Conservation (phyloP, 1,284 basidiomycete genomes). For the Coniophora puteana region DNA sequence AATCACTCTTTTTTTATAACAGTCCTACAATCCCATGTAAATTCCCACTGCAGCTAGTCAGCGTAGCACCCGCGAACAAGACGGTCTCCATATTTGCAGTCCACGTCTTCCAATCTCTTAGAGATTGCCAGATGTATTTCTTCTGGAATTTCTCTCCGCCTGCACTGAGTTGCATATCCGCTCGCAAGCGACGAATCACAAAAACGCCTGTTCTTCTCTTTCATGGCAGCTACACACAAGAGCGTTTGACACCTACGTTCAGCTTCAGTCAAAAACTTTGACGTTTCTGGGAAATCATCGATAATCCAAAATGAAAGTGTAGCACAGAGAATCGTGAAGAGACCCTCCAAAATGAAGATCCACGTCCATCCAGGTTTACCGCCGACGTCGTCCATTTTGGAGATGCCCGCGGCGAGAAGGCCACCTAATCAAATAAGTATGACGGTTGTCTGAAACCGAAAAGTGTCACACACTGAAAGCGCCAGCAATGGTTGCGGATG, state of each 20-base stretch:
- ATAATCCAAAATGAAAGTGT: slow-evolving; percentile 51
- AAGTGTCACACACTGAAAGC: slow-evolving; percentile 52
- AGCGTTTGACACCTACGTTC: slow-evolving; percentile 33
- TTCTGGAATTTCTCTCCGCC: slow-evolving; percentile 46
- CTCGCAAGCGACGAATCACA: slow-evolving; percentile 43
- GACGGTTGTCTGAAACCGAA: neutral
- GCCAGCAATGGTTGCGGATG: slow-evolving; percentile 64
- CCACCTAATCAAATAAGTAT: slow-evolving; percentile 37
- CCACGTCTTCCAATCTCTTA: slow-evolving; percentile 53
- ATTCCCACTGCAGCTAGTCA: slow-evolving; percentile 35
- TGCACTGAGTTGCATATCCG: slow-evolving; percentile 44
- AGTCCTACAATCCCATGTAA: slow-evolving; percentile 42
- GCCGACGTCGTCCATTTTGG: slow-evolving; percentile 65
- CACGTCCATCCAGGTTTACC: slow-evolving; percentile 47
- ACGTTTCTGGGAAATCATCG: slow-evolving; percentile 57
- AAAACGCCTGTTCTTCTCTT: slow-evolving; percentile 37
- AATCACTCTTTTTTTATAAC: slow-evolving; percentile 1
- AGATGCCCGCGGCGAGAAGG: slow-evolving; percentile 60
- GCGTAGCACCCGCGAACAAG: neutral
- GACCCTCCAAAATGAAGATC: slow-evolving; percentile 79
- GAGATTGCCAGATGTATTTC: slow-evolving; percentile 42
- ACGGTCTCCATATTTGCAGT: slow-evolving; percentile 33
- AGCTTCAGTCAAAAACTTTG: slow-evolving; percentile 47
- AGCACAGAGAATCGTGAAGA: slow-evolving; percentile 58
- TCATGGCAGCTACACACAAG: slow-evolving; percentile 19